Percentiles rank a stretch among this genome's conserved stretches.
Conservation (phyloP, 2,329 filamentous ascomycete species). For the Phialophora verrucosa region DNA sequence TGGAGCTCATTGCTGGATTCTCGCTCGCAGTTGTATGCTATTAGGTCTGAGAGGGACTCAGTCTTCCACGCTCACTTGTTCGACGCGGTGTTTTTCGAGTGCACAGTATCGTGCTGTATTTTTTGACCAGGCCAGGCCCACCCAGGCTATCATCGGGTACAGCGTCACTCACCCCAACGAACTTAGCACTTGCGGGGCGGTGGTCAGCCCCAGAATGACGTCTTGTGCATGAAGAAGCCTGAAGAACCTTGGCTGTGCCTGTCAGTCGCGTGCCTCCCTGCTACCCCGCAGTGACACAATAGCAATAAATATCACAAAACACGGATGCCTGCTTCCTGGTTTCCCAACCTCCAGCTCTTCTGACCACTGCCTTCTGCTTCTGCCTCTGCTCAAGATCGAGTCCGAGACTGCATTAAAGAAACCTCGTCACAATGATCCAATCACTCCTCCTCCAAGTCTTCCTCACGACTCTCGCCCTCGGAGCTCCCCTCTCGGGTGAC, state of each 20-base stretch:
- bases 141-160: background rate
- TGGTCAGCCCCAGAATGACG: slow-evolving; percentile 7
- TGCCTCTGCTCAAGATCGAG: background rate
- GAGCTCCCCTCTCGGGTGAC: slow-evolving; percentile 21
- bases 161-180: background rate
- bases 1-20: background rate
- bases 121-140: background rate
- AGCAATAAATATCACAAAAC: background rate
- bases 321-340: background rate
- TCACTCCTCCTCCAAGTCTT: slow-evolving; percentile 20
- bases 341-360: background rate
- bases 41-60: background rate
- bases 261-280: background rate
- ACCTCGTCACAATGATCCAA: slow-evolving; percentile 17
- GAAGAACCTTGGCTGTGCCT: background rate
- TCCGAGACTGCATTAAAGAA: background rate
- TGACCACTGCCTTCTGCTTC: background rate
- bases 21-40: background rate
- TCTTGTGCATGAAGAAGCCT: background rate
- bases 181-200: background rate
- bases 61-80: too few relatives aligned
- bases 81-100: too few relatives aligned
- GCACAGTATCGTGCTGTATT: background rate
- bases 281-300: slow-evolving; percentile 18
- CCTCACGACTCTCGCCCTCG: slow-evolving; percentile 19